Base-by-base conservation (phyloP, 192 early-diverging fungal genomes). In the Podila verticillata region DNA sequence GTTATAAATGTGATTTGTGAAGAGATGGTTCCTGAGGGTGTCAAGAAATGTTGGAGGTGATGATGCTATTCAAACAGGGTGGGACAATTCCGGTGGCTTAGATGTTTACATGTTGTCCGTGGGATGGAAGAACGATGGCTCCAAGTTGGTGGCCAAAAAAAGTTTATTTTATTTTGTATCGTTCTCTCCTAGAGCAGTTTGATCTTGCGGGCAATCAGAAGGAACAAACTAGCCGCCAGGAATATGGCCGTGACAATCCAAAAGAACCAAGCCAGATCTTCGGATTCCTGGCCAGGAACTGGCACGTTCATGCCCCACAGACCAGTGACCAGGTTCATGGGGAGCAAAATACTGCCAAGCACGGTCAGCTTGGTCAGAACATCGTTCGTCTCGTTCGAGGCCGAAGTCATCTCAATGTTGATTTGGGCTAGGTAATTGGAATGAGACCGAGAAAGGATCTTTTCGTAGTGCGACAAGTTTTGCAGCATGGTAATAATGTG, bases 301-400 rank as follows among this genome's bases (percentile, higher is more conserved):
- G 65, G 61, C 1, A 94, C 87, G 67, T 94, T 94, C 91, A 91
- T 91, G 19, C 89, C 84, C 84, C 84, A 85, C 19, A 85, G 66
- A 79, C 84, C 96, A 0, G 97, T 96, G 30, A 97, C 87, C 64
- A 98, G 80, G 67, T 96, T 96, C 66, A 98, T 81, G 17, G 97
- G 97, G 29, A 99, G 88, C 20, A 99, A 80, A 47, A 99, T 93
- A 31, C 90, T 91, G 0, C 95, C 97, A 57, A 98, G 65, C 9
- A 94, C 93, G 2, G 96, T 97, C 77, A 99, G 89, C 66, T 92
- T 91, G 63, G 94, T 92, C 26, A 98, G 93, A 0, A 95, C 95
- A 48, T 93, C 92, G 63, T 95, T 96, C 7, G 96, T 97, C 22
- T 89, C 72, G 83, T 96, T 95, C 34, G 92, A 91, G 5, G 91